Evolutionary conservation across 352 stramenopile species (phyloP), one percentile per base, ranked within the genome.

Genomic region (Thalassiosira hispida): DNA sequence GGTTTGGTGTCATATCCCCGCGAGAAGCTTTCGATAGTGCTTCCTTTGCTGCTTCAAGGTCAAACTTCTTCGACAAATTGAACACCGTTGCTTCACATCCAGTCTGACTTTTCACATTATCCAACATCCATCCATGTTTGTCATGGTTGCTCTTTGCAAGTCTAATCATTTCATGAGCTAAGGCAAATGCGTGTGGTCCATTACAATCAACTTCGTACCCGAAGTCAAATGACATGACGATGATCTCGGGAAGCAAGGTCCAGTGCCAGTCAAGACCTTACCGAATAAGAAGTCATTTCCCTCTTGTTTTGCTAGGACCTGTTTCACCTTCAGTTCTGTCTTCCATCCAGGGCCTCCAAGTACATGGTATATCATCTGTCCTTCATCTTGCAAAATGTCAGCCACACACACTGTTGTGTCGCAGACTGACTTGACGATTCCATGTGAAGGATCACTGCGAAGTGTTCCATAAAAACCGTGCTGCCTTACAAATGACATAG

Each of bases 91-190:
- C 7, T 9, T 66, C 29, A 52, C 57, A 51, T n/a, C 2, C 1
- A 52, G 53, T 62, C 25, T 62, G 53, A 12, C 53, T 22, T 14
- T 42, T 62, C 1, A 66, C 57, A 25, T 66, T n/a, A n/a, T 66
- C 18, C 35, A 66, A 22, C 57, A 66, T 66, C 57, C 57, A 66
- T 8, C 33, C n/a, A 51, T 66, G 49, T 25, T 35, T 23, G 12
- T 27, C 35, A 23, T 4, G 27, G 33, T 66, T 23, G 7, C 11
- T 51, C 40, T 31, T 66, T 27, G 29, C 33, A 33, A 66, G 33
- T 22, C 57, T 66, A n/a, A 52, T 2, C 57, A 66, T 66, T 16
- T 66, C 57, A 51, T 51, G 33, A 18, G 57, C 57, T 12, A 66
- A 23, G 5, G 57, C 57, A 51, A 66, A 66, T 1, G 27, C 57